A percentile compares a stretch with the other conserved stretches of the same genome.
Conservation (phyloP, 1,284 basidiomycete genomes). For the Heterobasidion occidentale region DNA sequence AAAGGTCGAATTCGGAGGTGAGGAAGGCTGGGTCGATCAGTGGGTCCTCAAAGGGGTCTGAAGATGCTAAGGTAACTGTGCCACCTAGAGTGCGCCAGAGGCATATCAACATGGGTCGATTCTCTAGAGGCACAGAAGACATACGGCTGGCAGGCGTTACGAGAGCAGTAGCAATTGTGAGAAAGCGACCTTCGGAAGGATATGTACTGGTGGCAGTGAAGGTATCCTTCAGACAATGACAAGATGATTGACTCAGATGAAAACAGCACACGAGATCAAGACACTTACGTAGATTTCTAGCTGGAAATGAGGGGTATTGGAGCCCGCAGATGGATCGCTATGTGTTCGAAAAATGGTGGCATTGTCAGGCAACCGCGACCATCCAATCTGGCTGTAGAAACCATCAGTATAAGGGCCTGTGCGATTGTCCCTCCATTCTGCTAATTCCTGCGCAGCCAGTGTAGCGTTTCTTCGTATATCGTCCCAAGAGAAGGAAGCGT, state of each 20-base stretch:
- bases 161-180: too few relatives aligned
- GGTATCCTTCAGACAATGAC: too few relatives aligned
- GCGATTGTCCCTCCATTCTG: constrained; percentile 10
- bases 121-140: too few relatives aligned
- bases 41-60: constrained; percentile 14
- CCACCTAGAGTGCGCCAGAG: constrained; percentile 10
- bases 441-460: constrained; percentile 4
- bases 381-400: constrained; percentile 14
- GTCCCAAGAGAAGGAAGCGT: constrained; percentile 8
- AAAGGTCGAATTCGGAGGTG: constrained; percentile 10
- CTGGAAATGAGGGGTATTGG: constrained; percentile 10
- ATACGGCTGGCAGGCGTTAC: too few relatives aligned
- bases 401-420: constrained; percentile 9
- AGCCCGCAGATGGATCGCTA: constrained; percentile 30
- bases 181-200: too few relatives aligned
- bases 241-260: too few relatives aligned
- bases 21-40: constrained; percentile 16
- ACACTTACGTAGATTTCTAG: constrained; percentile 6
- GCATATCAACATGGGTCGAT: too few relatives aligned
- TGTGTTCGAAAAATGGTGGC: constrained; percentile 19
- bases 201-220: too few relatives aligned
- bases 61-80: constrained; percentile 14
- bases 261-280: too few relatives aligned
- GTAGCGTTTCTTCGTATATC: constrained; percentile 10
- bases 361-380: constrained; percentile 22